These are phyloP conservation scores for Acanthamoeba lugdunensis DNA, from an alignment of 208 protist species.

Conservation along the genomic window DNA sequence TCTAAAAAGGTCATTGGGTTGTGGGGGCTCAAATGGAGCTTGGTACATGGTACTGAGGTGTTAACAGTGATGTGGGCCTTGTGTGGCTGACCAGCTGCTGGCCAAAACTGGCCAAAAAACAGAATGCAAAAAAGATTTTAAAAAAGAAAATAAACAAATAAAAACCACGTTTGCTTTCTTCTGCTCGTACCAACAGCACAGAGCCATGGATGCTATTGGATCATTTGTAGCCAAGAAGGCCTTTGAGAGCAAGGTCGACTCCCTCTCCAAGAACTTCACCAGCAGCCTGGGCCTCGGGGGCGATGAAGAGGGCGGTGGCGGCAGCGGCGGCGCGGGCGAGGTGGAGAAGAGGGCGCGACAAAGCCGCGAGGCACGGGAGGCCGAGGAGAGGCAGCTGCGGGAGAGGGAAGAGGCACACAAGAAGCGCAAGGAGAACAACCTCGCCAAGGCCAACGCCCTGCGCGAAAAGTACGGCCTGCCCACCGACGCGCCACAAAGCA, in stretches of 20 bases:
- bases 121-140: too few relatives aligned
- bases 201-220: neutral
- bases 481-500: neutral
- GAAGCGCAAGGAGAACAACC: constrained; percentile 18
- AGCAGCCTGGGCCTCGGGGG: neutral
- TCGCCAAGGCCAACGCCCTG: constrained; percentile 2
- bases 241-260: constrained; percentile 21
- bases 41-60: too few relatives aligned
- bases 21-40: too few relatives aligned
- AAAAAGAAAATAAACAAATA: too few relatives aligned
- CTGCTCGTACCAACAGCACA: too few relatives aligned
- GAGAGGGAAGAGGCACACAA: neutral
- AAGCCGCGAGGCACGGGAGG: neutral
- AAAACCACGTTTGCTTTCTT: too few relatives aligned
- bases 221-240: constrained; percentile 25
- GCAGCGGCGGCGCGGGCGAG: neutral
- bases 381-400: neutral
- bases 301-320: neutral
- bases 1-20: too few relatives aligned
- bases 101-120: too few relatives aligned
- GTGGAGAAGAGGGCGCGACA: neutral
- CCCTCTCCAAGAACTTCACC: neutral
- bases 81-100: too few relatives aligned
- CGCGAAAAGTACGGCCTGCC: constrained; percentile 34
- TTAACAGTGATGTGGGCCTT: too few relatives aligned